A percentile compares a stretch with the other conserved stretches of the same genome.
Conservation (phyloP, 768 basidiomycete species). For the Pleurotus platypus region DNA sequence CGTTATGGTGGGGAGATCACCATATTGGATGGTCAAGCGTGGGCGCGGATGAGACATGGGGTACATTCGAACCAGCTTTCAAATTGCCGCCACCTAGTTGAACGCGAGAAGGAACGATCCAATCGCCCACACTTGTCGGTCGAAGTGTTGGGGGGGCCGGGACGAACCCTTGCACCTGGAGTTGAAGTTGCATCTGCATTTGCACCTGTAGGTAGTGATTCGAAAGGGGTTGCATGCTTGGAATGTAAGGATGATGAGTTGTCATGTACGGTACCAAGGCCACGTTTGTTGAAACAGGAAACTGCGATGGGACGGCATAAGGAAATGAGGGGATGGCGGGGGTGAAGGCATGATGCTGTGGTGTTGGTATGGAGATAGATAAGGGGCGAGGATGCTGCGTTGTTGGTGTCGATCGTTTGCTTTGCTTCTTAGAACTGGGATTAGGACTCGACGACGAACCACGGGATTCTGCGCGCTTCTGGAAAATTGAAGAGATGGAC, state of each 20-base stretch:
- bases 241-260: background rate
- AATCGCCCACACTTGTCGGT: background rate
- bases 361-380: background rate
- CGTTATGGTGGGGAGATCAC: background rate
- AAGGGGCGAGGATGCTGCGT: background rate
- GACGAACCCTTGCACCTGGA: conserved; percentile 10
- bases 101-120: background rate
- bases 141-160: background rate
- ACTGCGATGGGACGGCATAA: background rate
- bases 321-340: background rate
- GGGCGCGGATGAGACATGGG: background rate
- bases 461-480: conserved; percentile 9
- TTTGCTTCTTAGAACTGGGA: background rate
- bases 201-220: conserved; percentile 5
- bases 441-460: background rate
- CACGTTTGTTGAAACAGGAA: background rate
- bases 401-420: background rate
- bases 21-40: background rate
- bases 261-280: background rate
- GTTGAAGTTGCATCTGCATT: conserved; percentile 10
- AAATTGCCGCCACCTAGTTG: background rate
- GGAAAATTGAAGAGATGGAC: background rate
- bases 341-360: background rate
- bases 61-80: background rate
- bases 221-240: background rate